phyloP scores from a whole-genome alignment of 371 early-diverging fungal genomes.

The Paraphysoderma sedebokerense region DNA sequence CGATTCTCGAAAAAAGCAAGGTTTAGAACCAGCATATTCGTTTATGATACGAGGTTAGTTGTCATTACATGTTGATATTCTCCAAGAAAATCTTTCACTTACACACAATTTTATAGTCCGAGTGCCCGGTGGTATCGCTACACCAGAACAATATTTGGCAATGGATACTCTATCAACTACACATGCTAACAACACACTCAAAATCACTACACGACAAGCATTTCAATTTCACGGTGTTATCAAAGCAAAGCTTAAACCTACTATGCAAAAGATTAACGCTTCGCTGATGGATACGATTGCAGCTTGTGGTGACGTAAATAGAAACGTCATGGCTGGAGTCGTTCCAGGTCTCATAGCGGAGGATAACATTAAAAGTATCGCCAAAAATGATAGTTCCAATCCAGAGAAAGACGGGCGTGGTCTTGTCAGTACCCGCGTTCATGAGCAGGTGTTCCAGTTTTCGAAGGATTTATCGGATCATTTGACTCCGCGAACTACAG shows the following conservation, averaged over 20 bases:
- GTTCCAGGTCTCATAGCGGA: too few species aligned
- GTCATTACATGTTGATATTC: too few species aligned
- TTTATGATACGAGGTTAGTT: slow-evolving; percentile 96
- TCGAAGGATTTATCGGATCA: slow-evolving; percentile 46
- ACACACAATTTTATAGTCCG: too few species aligned
- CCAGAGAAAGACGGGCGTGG: too few species aligned
- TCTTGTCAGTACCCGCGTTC: too few species aligned
- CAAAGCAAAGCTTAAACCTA: slow-evolving; percentile 65
- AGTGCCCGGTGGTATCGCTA: slow-evolving; percentile 75
- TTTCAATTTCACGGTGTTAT: slow-evolving; percentile 90
- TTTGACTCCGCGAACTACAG: slow-evolving; percentile 64
- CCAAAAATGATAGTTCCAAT: too few species aligned
- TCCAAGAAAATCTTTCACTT: too few species aligned
- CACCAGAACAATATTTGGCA: slow-evolving; percentile 74
- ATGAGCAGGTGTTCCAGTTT: slow-evolving; percentile 56
- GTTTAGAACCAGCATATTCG: slow-evolving; percentile 73
- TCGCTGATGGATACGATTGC: slow-evolving; percentile 75
- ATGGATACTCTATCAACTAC: slow-evolving; percentile 70
- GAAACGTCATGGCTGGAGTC: slow-evolving; percentile 91
- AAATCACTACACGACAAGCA: slow-evolving; percentile 85
- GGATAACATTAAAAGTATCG: too few species aligned
- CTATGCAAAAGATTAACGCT: slow-evolving; percentile 78
- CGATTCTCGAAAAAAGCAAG: slow-evolving; percentile 61
- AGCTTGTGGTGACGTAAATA: slow-evolving; percentile 93
- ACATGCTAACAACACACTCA: slow-evolving; percentile 71